phyloP scores from a whole-genome alignment of 179 eudicot species.

The Monotropa hypopitys region DNA sequence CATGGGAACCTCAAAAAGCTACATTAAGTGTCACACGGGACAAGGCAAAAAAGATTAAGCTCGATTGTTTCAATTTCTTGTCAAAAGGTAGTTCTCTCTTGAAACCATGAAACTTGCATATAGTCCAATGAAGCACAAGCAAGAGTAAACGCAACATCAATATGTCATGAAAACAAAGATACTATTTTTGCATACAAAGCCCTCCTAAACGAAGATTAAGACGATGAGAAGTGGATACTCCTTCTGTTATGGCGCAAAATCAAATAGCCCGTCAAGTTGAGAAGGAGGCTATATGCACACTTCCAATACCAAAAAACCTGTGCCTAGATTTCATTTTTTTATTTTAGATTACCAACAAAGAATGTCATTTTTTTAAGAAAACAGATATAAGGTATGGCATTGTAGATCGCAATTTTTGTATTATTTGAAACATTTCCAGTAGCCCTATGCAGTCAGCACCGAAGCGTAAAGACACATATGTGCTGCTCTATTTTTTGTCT shows the following conservation, averaged over 20 bases:
- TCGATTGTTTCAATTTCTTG: not conserved
- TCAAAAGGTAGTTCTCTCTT: not conserved
- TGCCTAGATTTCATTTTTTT: not conserved
- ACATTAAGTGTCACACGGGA: not conserved
- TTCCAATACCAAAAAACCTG: not conserved
- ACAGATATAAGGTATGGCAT: too few relatives aligned
- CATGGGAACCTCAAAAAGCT: not conserved
- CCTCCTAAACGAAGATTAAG: not conserved
- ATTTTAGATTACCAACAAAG: not conserved
- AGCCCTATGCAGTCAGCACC: not conserved
- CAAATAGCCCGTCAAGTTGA: conserved; percentile 5
- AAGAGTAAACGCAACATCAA: not conserved
- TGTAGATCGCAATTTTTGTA: too few relatives aligned
- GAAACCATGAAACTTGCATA: not conserved
- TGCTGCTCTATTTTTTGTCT: not conserved
- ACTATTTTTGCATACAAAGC: not conserved
- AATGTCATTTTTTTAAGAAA: too few relatives aligned
- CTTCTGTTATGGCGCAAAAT: not conserved
- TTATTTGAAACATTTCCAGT: not conserved
- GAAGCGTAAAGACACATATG: not conserved
- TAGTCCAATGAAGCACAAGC: not conserved
- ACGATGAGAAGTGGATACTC: not conserved
- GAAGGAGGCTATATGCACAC: not conserved
- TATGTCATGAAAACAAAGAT: not conserved
- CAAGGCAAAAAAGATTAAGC: not conserved